These are phyloP conservation scores for Carex littledalei DNA, from an alignment of 176 grass and related monocot species.

Conservation along the genomic window DNA sequence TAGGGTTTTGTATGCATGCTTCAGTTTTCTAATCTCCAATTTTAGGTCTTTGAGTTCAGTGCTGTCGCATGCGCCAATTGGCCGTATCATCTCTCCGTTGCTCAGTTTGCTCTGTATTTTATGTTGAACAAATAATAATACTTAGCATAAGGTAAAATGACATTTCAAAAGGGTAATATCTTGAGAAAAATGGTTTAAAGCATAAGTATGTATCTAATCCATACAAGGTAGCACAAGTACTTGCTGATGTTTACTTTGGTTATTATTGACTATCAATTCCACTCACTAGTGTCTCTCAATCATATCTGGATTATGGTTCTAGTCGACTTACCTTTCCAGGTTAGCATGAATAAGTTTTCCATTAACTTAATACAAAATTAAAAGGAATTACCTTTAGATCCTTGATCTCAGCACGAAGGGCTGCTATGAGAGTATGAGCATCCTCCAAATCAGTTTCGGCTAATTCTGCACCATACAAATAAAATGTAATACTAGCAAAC, in stretches of 20 bases:
- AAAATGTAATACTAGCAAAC: background rate
- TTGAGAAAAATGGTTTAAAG: background rate
- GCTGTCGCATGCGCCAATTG: background rate
- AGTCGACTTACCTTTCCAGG: background rate
- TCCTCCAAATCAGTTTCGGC: constrained; percentile 20
- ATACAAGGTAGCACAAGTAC: background rate
- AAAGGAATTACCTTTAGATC: constrained; percentile 15
- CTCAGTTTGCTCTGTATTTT: constrained; percentile 16
- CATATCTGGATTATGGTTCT: background rate
- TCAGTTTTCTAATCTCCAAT: constrained; percentile 12
- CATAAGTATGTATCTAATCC: background rate
- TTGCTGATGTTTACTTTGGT: background rate
- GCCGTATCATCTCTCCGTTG: background rate
- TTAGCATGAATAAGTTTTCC: background rate
- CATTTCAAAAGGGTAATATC: background rate
- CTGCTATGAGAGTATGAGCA: background rate
- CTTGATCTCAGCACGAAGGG: constrained; percentile 16
- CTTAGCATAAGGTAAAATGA: background rate
- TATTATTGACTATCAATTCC: background rate
- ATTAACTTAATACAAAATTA: background rate
- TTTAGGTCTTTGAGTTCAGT: background rate
- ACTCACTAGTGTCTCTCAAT: background rate
- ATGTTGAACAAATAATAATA: background rate
- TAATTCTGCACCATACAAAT: constrained; percentile 14
- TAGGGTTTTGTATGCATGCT: constrained; percentile 18